Evolutionary conservation across 1,139 yeast species (phyloP).

Genomic region (Zhuliangozyma parablackwelliae): DNA sequence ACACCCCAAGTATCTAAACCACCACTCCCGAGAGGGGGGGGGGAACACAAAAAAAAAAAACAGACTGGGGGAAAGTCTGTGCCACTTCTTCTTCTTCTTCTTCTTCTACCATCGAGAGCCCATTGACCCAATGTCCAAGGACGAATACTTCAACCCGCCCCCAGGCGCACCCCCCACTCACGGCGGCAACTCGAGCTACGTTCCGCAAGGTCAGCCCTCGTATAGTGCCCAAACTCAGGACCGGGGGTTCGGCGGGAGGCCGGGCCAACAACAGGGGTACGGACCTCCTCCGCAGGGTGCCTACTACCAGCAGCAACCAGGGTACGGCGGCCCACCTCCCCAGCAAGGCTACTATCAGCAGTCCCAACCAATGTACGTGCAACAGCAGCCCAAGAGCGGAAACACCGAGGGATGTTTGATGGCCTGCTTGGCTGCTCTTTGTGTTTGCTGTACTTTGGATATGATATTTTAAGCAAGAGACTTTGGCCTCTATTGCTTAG

Average conservation of each 20-base stretch:
- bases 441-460: slow-evolving; percentile 72
- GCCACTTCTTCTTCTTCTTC: not conserved
- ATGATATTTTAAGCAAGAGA: slow-evolving; percentile 44
- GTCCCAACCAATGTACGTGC: slow-evolving; percentile 64
- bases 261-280: slow-evolving; percentile 23
- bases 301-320: slow-evolving; percentile 7
- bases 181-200: slow-evolving; percentile 10
- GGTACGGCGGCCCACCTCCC: slow-evolving; percentile 27
- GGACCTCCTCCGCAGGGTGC: slow-evolving; percentile 14
- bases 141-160: slow-evolving; percentile 31
- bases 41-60: no score
- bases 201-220: slow-evolving; percentile 36
- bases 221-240: slow-evolving; percentile 25
- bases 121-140: slow-evolving; percentile 14
- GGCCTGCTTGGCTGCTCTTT: slow-evolving; percentile 69
- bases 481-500: no score
- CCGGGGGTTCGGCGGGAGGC: slow-evolving; percentile 23
- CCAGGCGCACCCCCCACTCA: slow-evolving; percentile 45
- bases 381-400: slow-evolving; percentile 40
- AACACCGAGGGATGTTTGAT: slow-evolving; percentile 51
- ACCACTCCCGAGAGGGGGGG: no score
- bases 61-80: no score
- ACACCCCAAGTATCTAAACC: no score
- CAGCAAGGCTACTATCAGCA: slow-evolving; percentile 23
- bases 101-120: not conserved